Conservation (phyloP, 805 yeast species). For the Kregervanrija pseudodelftensis region DNA sequence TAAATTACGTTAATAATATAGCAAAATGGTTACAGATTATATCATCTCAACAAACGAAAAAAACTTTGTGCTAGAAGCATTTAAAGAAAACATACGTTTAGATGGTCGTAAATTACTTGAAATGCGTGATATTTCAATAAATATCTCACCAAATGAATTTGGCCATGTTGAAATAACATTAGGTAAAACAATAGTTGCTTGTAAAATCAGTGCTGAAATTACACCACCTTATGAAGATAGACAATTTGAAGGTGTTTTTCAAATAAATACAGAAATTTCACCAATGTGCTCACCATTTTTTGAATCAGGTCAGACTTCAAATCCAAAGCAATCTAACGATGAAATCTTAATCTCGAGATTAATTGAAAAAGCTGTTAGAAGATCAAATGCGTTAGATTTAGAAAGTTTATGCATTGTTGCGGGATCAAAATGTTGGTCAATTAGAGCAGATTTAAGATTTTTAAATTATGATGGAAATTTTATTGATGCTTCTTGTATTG, state of each 20-base stretch:
- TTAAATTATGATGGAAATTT: conserved; percentile 89
- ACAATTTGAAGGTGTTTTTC: conserved; percentile 88
- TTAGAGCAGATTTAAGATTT: conserved; percentile 85
- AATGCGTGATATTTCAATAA: conserved; percentile 58
- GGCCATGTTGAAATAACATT: conserved; percentile 69
- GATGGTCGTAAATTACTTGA: conserved; percentile 65
- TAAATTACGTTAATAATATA: too few relatives aligned
- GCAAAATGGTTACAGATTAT: conserved; percentile 51
- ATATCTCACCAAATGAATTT: conserved; percentile 48
- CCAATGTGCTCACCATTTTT: conserved; percentile 87
- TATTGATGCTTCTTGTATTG: conserved; percentile 84
- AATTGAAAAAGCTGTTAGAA: conserved; percentile 84
- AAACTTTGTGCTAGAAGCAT: conserved; percentile 52
- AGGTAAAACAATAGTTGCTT: conserved; percentile 70
- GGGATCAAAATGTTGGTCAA: conserved; percentile 85
- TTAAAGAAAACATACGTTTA: conserved; percentile 53
- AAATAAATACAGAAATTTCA: conserved; percentile 76
- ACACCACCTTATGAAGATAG: conserved; percentile 80
- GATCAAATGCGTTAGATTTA: conserved; percentile 86
- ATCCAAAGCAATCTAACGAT: conserved; percentile 52
- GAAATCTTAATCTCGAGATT: conserved; percentile 76
- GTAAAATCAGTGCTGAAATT: conserved; percentile 68
- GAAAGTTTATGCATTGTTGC: conserved; percentile 88
- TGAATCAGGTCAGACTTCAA: conserved; percentile 49
- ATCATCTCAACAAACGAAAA: conserved; percentile 61